Conservation (phyloP, 2,329 filamentous ascomycete species). For the Fusarium sp. region DNA sequence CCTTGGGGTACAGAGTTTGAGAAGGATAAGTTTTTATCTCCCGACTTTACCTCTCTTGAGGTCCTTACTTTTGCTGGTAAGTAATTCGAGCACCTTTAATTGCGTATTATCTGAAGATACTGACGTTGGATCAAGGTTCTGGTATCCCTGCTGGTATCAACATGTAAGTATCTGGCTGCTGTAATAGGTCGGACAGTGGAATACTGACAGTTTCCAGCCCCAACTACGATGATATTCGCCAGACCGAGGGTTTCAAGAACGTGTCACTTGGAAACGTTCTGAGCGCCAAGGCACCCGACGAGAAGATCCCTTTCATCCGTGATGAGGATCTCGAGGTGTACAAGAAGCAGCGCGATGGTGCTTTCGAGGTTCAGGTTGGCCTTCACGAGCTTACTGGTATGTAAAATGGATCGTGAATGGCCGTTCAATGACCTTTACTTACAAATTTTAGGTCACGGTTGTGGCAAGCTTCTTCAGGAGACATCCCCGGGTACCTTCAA, state of each 20-base stretch:
- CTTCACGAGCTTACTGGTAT: slow-evolving; percentile 84
- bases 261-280: slow-evolving; percentile 94
- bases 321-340: slow-evolving; percentile 84
- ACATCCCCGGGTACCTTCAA: slow-evolving; percentile 87
- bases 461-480: slow-evolving; percentile 93
- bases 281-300: slow-evolving; percentile 90
- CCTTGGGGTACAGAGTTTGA: slow-evolving; percentile 93
- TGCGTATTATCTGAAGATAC: slow-evolving; percentile 51
- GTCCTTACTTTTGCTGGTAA: slow-evolving; percentile 80
- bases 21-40: slow-evolving; percentile 95
- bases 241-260: slow-evolving; percentile 91
- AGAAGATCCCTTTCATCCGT: slow-evolving; percentile 91
- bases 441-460: slow-evolving; percentile 78
- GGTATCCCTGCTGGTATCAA: slow-evolving; percentile 79
- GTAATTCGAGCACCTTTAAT: neutral
- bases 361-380: slow-evolving; percentile 96
- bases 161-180: slow-evolving; percentile 57
- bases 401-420: slow-evolving; percentile 1
- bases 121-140: slow-evolving; percentile 58
- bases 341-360: slow-evolving; percentile 84
- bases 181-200: neutral
- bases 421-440: slow-evolving; percentile 13
- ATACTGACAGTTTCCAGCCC: slow-evolving; percentile 55
- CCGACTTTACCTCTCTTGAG: slow-evolving; percentile 96
- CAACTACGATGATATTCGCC: slow-evolving; percentile 83